These are phyloP conservation scores for Spiromastix sp. DNA, from an alignment of 2,329 filamentous ascomycete genomes.

Conservation along the genomic window DNA sequence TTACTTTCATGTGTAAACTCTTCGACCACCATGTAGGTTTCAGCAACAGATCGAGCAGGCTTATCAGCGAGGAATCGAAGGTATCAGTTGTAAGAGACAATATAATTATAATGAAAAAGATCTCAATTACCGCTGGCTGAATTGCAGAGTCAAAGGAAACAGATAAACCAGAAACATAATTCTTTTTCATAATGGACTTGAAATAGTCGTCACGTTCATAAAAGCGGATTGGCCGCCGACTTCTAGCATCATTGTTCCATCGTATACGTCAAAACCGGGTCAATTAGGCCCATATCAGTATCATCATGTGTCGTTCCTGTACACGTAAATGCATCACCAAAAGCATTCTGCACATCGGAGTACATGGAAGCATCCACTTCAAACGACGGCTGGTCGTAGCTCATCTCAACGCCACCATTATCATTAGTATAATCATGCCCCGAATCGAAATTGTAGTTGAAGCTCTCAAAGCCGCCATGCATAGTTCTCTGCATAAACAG, in stretches of 20 bases:
- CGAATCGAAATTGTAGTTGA: slow-evolving; percentile 10
- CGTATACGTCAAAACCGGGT: slow-evolving; percentile 23
- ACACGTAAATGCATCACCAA: slow-evolving; percentile 1
- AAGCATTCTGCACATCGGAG: slow-evolving; percentile 2
- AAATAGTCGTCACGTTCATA: too few species aligned
- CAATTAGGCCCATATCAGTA: slow-evolving; percentile 24
- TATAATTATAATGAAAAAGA: too few species aligned
- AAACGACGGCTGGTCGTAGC: neutral
- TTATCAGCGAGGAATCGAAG: too few species aligned
- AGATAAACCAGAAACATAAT: too few species aligned
- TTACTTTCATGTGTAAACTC: too few species aligned
- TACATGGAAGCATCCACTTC: neutral
- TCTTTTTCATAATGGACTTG: too few species aligned
- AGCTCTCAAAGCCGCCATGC: slow-evolving; percentile 19
- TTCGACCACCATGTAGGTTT: too few species aligned
- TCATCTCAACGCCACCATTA: neutral
- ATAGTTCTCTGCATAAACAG: slow-evolving; percentile 31
- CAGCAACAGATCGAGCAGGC: too few species aligned
- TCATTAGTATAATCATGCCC: slow-evolving; percentile 11
- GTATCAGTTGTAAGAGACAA: too few species aligned
- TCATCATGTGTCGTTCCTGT: slow-evolving; percentile 5
- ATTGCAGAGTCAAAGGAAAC: too few species aligned
- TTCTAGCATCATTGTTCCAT: neutral
- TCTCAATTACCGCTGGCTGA: too few species aligned
- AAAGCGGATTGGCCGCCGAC: too few species aligned